Evolutionary conservation across 257 asterid genomes (phyloP).

Genomic region (Solanum megistacrolobum): DNA sequence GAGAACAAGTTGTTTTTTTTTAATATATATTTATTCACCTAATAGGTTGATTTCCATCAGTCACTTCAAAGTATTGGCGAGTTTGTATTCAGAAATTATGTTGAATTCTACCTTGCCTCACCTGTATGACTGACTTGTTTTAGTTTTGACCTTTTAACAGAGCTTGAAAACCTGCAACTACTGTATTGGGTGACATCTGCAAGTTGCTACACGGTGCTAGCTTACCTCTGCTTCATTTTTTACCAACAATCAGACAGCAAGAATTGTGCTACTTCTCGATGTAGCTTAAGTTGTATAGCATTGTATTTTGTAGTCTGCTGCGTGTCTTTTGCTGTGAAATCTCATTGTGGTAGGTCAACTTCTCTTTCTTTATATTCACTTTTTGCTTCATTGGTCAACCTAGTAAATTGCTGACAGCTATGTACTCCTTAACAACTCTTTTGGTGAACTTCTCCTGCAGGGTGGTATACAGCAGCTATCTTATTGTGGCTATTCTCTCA

Average conservation of each 20-base stretch:
- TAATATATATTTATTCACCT: background rate
- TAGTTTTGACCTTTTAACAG: conserved; percentile 26
- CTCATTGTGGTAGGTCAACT: conserved; percentile 26
- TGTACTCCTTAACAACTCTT: background rate
- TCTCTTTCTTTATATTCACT: background rate
- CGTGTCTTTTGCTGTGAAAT: conserved; percentile 23
- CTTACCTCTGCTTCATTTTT: conserved; percentile 36
- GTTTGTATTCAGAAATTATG: background rate
- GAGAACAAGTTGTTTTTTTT: background rate
- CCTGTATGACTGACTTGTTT: background rate
- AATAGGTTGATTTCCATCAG: background rate
- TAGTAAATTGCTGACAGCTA: conserved; percentile 2
- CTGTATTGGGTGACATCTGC: conserved; percentile 75
- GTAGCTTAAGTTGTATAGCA: conserved; percentile 28
- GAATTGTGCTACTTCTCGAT: conserved; percentile 3
- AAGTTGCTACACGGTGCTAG: conserved; percentile 55
- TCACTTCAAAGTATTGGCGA: background rate
- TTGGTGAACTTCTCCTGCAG: conserved; percentile 26
- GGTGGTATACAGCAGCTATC: conserved; percentile 36
- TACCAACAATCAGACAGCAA: conserved; percentile 20
- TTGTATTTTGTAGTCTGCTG: conserved; percentile 36
- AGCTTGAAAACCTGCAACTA: conserved; percentile 58
- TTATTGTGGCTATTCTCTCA: conserved; percentile 59
- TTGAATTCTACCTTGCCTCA: background rate
- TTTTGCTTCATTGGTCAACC: background rate